These are phyloP conservation scores for Wickerhamiella azymoides DNA, from an alignment of 805 yeast species.

Conservation along the genomic window DNA sequence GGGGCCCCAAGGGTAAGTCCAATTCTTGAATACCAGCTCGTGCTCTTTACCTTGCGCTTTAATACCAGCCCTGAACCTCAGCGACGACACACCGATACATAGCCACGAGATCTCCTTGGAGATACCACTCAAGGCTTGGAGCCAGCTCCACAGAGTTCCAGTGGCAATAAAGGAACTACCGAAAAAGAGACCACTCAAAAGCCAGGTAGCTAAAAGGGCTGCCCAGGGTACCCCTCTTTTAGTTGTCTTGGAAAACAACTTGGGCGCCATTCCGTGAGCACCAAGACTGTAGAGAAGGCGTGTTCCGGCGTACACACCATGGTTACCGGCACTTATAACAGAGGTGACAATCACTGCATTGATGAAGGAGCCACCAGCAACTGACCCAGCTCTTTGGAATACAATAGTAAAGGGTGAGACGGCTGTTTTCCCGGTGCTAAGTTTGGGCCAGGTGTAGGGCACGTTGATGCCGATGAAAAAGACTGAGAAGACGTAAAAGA, in stretches of 20 bases:
- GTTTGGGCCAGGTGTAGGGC: constrained; percentile 38
- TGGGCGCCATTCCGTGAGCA: constrained; percentile 44
- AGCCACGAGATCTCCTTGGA: constrained; percentile 55
- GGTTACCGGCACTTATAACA: constrained; percentile 54
- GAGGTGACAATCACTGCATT: constrained; percentile 48
- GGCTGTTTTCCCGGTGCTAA: constrained; percentile 30
- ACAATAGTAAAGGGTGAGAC: constrained; percentile 35
- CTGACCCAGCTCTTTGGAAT: constrained; percentile 32
- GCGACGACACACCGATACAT: constrained; percentile 37
- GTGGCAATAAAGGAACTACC: constrained; percentile 43
- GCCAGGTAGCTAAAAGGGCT: constrained; percentile 37
- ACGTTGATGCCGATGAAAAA: constrained; percentile 47
- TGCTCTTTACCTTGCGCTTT: constrained; percentile 26
- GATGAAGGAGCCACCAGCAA: constrained; percentile 34
- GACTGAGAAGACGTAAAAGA: constrained; percentile 40
- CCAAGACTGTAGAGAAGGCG: constrained; percentile 50
- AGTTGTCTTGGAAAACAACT: constrained; percentile 33
- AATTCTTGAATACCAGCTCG: constrained; percentile 35
- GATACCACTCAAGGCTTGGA: constrained; percentile 46
- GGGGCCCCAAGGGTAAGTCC: constrained; percentile 39
- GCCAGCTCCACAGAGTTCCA: constrained; percentile 39
- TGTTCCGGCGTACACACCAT: constrained; percentile 51
- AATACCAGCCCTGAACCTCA: constrained; percentile 40
- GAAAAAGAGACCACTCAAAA: constrained; percentile 43
- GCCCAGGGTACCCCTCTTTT: constrained; percentile 38